phyloP scores from a whole-genome alignment of 257 asterid genomes.

The Salvia rosmarinus region DNA sequence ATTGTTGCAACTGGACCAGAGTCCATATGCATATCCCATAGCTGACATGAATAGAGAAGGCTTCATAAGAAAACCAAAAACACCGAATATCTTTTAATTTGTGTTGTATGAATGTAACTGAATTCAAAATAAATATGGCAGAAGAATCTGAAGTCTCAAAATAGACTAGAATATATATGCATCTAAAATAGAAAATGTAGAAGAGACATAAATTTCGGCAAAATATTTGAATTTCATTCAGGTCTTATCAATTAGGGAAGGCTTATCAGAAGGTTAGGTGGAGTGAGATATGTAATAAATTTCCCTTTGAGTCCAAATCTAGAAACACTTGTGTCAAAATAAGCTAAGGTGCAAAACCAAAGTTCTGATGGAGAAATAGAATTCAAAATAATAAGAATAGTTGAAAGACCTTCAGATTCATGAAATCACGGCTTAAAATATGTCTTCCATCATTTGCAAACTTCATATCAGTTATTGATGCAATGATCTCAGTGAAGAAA shows the following conservation, averaged over 20 bases:
- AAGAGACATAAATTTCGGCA: neutral
- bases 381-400: slow-evolving; percentile 30
- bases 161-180: slow-evolving; percentile 7
- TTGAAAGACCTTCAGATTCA: slow-evolving; percentile 67
- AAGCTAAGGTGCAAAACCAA: slow-evolving; percentile 25
- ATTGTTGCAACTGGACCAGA: slow-evolving; percentile 63
- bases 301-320: slow-evolving; percentile 17
- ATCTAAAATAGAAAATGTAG: neutral
- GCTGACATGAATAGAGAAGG: slow-evolving; percentile 47
- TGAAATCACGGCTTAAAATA: slow-evolving; percentile 70
- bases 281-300: neutral
- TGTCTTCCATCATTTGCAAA: slow-evolving; percentile 78
- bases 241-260: slow-evolving; percentile 20
- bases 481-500: slow-evolving; percentile 76
- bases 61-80: slow-evolving; percentile 16
- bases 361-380: slow-evolving; percentile 14
- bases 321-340: slow-evolving; percentile 20
- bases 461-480: slow-evolving; percentile 74
- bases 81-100: slow-evolving; percentile 13
- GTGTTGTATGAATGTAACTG: neutral
- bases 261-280: slow-evolving; percentile 8
- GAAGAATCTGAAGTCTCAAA: neutral
- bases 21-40: slow-evolving; percentile 77
- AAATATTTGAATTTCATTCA: slow-evolving; percentile 2
- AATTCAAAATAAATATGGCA: slow-evolving; percentile 28